phyloP scores from a whole-genome alignment of 768 basidiomycete genomes.

The Candolleomyces efflorescens region DNA sequence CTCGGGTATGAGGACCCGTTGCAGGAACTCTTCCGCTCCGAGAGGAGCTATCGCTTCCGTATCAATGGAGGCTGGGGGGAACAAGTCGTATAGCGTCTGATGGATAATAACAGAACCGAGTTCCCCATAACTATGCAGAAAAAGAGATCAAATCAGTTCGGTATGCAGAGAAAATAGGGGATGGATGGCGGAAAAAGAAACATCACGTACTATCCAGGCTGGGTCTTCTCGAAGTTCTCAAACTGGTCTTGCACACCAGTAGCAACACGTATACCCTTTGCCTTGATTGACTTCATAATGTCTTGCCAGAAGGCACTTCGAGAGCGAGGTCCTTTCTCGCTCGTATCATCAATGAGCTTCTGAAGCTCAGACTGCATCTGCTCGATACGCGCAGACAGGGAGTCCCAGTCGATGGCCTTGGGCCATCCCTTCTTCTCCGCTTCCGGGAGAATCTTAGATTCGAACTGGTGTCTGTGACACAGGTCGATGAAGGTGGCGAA shows the following conservation, averaged over 20 bases:
- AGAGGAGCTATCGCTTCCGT: conserved; percentile 58
- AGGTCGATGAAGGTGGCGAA: conserved; percentile 59
- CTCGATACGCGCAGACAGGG: conserved; percentile 49
- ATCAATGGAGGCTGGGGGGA: conserved; percentile 59
- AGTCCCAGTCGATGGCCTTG: conserved; percentile 59
- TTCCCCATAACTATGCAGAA: conserved; percentile 70
- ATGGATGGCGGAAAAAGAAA: not conserved
- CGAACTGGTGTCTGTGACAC: conserved; percentile 79
- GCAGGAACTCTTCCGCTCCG: conserved; percentile 70
- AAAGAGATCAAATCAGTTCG: not conserved
- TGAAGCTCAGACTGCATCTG: conserved; percentile 44
- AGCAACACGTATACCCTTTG: conserved; percentile 61
- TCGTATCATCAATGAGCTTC: conserved; percentile 47
- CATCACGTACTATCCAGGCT: conserved; percentile 93
- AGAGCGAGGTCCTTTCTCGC: conserved; percentile 30
- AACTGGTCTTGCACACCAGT: conserved; percentile 73
- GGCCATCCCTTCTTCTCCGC: conserved; percentile 77
- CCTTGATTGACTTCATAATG: conserved; percentile 54
- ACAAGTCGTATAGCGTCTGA: conserved; percentile 70
- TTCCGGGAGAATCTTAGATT: conserved; percentile 66
- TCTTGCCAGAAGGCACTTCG: conserved; percentile 65
- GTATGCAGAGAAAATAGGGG: not conserved
- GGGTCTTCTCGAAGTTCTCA: conserved; percentile 72
- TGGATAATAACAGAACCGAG: conserved; percentile 78
- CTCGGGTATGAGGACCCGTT: conserved; percentile 88